Evolutionary conservation across 2,329 filamentous ascomycete genomes (phyloP).

Genomic region (Phyllosticta citriasiana): DNA sequence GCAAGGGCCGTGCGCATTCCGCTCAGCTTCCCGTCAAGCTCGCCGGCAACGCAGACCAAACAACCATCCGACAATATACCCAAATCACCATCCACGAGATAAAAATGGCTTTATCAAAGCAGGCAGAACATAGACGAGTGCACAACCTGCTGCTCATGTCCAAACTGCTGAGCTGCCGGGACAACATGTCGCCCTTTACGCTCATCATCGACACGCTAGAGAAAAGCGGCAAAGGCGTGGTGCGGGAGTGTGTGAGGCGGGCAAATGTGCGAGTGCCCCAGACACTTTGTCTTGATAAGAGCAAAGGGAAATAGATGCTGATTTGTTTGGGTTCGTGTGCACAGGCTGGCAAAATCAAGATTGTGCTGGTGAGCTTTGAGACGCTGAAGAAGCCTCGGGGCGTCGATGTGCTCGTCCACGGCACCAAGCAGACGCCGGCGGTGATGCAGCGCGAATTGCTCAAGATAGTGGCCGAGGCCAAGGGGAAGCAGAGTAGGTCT

Average conservation of each 20-base stretch:
- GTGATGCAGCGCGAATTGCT: slow-evolving; percentile 51
- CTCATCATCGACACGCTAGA: slow-evolving; percentile 77
- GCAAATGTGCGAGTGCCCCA: slow-evolving; percentile 49
- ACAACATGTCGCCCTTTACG: slow-evolving; percentile 77
- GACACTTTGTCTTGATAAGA: not conserved
- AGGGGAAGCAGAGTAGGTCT: slow-evolving; percentile 1
- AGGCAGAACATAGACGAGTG: slow-evolving; percentile 55
- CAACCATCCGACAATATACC: too few species aligned
- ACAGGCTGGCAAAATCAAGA: slow-evolving; percentile 45
- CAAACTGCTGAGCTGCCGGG: slow-evolving; percentile 62
- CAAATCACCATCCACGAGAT: not conserved
- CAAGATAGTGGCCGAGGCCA: slow-evolving; percentile 16
- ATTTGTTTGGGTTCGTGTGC: not conserved
- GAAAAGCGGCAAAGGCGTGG: slow-evolving; percentile 61
- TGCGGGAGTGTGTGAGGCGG: slow-evolving; percentile 64
- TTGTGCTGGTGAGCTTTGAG: slow-evolving; percentile 70
- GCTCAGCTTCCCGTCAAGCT: not conserved
- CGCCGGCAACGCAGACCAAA: not conserved
- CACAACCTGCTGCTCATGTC: slow-evolving; percentile 78
- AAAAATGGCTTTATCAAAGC: slow-evolving; percentile 17
- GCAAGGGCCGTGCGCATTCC: not conserved
- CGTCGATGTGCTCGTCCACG: slow-evolving; percentile 58
- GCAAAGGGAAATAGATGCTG: not conserved
- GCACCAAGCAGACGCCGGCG: slow-evolving; percentile 48
- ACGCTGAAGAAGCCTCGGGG: slow-evolving; percentile 55